Evolutionary conservation across 352 stramenopile genomes (phyloP).

Genomic region (Phytophthora ramorum): DNA sequence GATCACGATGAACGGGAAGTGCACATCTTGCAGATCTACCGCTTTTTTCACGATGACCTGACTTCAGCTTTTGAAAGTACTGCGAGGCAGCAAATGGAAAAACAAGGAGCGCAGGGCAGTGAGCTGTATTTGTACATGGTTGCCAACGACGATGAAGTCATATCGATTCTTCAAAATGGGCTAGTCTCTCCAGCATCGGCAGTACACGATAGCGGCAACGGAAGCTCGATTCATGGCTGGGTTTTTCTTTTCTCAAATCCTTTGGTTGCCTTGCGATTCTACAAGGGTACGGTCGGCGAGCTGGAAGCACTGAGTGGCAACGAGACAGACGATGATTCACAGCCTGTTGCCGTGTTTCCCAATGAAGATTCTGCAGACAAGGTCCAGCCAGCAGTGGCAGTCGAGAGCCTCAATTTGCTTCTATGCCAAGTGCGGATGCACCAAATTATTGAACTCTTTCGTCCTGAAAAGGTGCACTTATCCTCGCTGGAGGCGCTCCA

Average conservation of each 20-base stretch:
- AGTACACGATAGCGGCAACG: neutral
- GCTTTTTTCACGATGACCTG: slow-evolving; percentile 52
- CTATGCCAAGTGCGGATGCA: slow-evolving; percentile 52
- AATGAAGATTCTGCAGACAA: slow-evolving; percentile 7
- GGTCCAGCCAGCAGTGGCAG: neutral
- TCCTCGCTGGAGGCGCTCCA: slow-evolving; percentile 33
- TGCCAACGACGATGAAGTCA: slow-evolving; percentile 41
- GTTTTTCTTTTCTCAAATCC: slow-evolving; percentile 55
- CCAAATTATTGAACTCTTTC: slow-evolving; percentile 46
- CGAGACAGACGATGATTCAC: slow-evolving; percentile 15
- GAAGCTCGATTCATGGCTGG: slow-evolving; percentile 23
- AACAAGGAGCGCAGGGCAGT: slow-evolving; percentile 25
- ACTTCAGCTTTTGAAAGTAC: slow-evolving; percentile 34
- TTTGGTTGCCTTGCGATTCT: slow-evolving; percentile 40
- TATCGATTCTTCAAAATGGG: slow-evolving; percentile 45
- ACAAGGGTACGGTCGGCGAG: slow-evolving; percentile 34
- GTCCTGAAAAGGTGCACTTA: slow-evolving; percentile 22
- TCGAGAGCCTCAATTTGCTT: slow-evolving; percentile 47
- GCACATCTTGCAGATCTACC: slow-evolving; percentile 53
- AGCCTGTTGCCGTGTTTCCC: neutral
- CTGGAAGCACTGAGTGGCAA: slow-evolving; percentile 30
- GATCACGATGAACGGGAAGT: slow-evolving; percentile 14
- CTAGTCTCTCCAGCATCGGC: slow-evolving; percentile 14
- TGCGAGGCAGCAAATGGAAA: slow-evolving; percentile 4
- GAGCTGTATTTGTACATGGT: slow-evolving; percentile 55